These are phyloP conservation scores for Cordyceps cateniannulata DNA, from an alignment of 2,329 filamentous ascomycete genomes.

Conservation along the genomic window DNA sequence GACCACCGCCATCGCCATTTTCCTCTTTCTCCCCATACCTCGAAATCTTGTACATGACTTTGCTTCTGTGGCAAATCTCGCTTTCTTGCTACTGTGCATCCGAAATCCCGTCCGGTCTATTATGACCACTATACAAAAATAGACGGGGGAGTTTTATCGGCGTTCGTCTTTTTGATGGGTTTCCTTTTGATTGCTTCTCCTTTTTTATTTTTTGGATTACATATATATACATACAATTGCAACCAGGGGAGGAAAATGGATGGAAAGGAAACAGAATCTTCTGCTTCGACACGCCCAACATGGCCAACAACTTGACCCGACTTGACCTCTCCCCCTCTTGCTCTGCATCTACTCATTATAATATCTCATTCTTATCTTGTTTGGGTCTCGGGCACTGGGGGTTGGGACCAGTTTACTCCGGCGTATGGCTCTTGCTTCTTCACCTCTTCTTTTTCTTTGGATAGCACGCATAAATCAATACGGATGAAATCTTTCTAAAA, in stretches of 20 bases:
- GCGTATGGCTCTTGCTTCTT: not conserved
- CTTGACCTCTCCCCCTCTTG: not conserved
- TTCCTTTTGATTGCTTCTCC: not conserved
- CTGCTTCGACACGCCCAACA: too few relatives aligned
- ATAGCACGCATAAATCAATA: not conserved
- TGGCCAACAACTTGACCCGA: too few relatives aligned
- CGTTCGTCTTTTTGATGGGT: not conserved
- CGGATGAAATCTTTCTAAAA: not conserved
- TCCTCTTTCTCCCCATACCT: not conserved
- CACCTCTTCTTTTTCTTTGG: not conserved
- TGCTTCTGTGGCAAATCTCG: not conserved
- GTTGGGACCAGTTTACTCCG: not conserved
- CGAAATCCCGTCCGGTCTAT: not conserved
- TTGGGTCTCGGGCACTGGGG: not conserved
- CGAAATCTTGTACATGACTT: not conserved
- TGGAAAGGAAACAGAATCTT: not conserved
- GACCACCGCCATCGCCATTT: not conserved
- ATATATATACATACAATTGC: not conserved
- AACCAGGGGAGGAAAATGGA: not conserved
- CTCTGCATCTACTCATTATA: constrained; percentile 1
- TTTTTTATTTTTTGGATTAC: not conserved
- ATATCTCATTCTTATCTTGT: not conserved
- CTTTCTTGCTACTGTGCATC: not conserved
- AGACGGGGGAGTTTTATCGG: constrained; percentile 3
- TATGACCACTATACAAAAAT: not conserved